Base-by-base conservation (phyloP, 2,329 filamentous ascomycete genomes). In the Claviceps spartinae region DNA sequence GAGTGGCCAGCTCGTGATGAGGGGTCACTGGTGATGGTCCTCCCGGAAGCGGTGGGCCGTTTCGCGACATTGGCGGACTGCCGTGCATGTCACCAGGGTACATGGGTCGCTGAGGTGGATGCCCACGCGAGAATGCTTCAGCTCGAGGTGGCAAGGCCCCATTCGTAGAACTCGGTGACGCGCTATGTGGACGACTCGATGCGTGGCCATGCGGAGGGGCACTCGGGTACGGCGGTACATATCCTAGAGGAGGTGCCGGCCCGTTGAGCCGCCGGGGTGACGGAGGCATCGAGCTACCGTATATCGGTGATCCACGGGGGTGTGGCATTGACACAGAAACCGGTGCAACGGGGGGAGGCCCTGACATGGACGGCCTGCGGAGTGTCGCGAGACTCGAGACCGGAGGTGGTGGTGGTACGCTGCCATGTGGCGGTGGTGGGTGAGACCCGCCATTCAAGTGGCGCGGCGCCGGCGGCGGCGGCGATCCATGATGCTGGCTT, bases 241-340 rank as follows among this genome's bases (percentile, higher is more conserved):
- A 77, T n/a, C 71, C 65, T 13, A 65, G 62, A 26, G 72, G 64
- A 7, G 69, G 64, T 8, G 70, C 62, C 9, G 70, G 69, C 11
- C 70, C 72, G 48, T 66, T 70, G 51, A 69, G 55, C 40, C 72
- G 69, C 37, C 73, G 72, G 20, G 77, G 73, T 3, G 76, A 78
- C 1, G 67, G 69, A 2, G 74, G 72, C 50, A 74, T 60, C 22
- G 72, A 72, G 50, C 72, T 78, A 26, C 67, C 54, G 52, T 67
- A 68, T 8, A 64, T 56, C 18, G 59, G 61, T 14, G 65, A 52
- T 6, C 59, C 59, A 49, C 65, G 65, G 5, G 60, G 56, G 63
- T 60, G 59, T 30, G 72, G 74, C 43, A 72, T 68, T 9, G 69
- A 65, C 14, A 70, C 69, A 8, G 67, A 58, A 42, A 67, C 54